A percentile compares a stretch with the other conserved stretches of the same genome.
Evolutionary conservation across 306 rosid species (phyloP).

Genomic region (Sicyos baderoa): DNA sequence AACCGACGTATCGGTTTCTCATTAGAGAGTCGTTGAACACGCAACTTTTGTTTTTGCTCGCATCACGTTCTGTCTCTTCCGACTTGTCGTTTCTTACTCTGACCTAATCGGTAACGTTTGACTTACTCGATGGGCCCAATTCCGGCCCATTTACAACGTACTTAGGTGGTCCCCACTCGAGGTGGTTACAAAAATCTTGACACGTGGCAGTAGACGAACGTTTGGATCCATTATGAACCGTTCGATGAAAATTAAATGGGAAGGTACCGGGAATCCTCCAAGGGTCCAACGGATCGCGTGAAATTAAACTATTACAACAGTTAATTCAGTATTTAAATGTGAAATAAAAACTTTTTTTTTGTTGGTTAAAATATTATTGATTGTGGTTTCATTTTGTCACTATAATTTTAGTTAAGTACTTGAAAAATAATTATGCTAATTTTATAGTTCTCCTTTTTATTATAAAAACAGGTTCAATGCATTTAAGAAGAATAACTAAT

Average conservation of each 20-base stretch:
- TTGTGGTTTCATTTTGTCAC: too few species aligned
- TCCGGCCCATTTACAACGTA: neutral
- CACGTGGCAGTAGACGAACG: neutral
- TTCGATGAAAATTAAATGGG: neutral
- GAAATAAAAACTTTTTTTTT: too few species aligned
- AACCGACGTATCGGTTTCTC: constrained; percentile 16
- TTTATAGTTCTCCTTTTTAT: too few species aligned
- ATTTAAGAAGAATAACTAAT: too few species aligned
- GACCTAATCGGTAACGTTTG: neutral
- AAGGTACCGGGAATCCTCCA: neutral
- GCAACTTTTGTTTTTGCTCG: neutral
- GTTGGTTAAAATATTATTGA: too few species aligned
- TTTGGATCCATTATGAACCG: neutral
- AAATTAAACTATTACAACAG: neutral
- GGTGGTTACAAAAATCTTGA: neutral
- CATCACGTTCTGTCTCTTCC: neutral
- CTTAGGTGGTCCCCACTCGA: neutral
- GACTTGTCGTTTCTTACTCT: constrained; percentile 4
- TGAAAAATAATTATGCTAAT: too few species aligned
- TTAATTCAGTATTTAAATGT: neutral
- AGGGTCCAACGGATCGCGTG: neutral
- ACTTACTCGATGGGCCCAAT: neutral
- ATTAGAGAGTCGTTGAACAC: constrained; percentile 6
- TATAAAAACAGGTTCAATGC: too few species aligned
- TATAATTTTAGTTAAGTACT: too few species aligned